Percentiles rank a stretch among this genome's conserved stretches.
These are phyloP conservation scores for Microbotryum saponariae DNA, from an alignment of 1,284 basidiomycete genomes.

Conservation along the genomic window DNA sequence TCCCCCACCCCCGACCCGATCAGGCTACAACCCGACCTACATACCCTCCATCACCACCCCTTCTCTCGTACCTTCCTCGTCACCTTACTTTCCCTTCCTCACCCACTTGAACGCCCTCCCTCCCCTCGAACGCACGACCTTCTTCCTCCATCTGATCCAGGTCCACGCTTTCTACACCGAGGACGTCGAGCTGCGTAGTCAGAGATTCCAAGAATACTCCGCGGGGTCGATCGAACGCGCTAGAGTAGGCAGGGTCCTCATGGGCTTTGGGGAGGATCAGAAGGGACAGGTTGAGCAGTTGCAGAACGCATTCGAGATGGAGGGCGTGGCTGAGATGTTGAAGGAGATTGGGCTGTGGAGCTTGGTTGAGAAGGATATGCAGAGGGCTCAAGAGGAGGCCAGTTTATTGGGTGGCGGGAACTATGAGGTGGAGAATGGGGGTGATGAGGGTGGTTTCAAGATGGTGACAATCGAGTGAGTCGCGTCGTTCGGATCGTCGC, in stretches of 20 bases:
- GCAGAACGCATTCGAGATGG: constrained; percentile 10
- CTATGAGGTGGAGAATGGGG: neutral
- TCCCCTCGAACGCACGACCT: neutral
- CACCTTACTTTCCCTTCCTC: neutral
- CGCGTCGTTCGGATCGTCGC: neutral
- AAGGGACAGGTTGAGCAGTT: neutral
- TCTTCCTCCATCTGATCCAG: neutral
- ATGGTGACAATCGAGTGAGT: constrained; percentile 24
- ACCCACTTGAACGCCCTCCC: neutral
- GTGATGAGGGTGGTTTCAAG: constrained; percentile 8
- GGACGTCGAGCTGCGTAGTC: too few species aligned
- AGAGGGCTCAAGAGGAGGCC: neutral
- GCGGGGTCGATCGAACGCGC: neutral
- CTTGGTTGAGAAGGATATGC: constrained; percentile 6
- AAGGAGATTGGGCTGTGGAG: constrained; percentile 15
- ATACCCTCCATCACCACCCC: too few species aligned
- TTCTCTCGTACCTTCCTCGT: too few species aligned
- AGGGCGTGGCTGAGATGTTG: constrained; percentile 11
- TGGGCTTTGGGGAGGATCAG: neutral
- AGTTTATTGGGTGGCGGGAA: neutral
- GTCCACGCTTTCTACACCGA: neutral
- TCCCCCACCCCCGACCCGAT: neutral
- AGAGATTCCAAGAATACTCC: too few species aligned
- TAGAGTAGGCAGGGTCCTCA: neutral
- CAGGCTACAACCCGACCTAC: neutral